Evolutionary conservation across 1,284 basidiomycete species (phyloP), one percentile per base, ranked within the genome.

Genomic region (Chalciporus piperatoides): DNA sequence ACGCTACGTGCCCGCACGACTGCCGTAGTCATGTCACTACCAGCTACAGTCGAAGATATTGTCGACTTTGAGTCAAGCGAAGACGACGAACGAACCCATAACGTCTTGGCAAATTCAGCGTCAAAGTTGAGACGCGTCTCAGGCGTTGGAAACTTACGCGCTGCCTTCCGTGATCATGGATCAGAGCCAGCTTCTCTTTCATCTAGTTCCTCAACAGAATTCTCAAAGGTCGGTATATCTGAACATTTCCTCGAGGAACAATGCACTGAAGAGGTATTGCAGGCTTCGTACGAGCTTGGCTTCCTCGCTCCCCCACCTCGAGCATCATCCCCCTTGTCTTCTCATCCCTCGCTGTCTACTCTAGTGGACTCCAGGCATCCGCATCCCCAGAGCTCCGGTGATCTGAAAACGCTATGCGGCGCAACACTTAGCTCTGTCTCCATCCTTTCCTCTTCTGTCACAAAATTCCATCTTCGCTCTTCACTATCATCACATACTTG

Each of bases 1-100:
- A 54, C 52, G 21, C 67, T 65, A 45, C 67, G 63, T 28, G 42
- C 54, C 30, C 64, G 65, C 42, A 69, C 51, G 10, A 63, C 64
- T 41, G 52, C 52, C 45, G 40, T 65, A 28, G 46, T 68, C 42
- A 45, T 37, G 49, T 58, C 62, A 15, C 48, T 65, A 38, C 63
- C 63, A 19, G 64, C 62, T n/a, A 65, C 63, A 15, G 56, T 38
- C 1, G 62, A 65, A 15, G 53, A 61, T 14, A 41, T 41, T 7
- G 28, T 41, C 6, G 56, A 61, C 41, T n/a, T 30, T 21, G 46
- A 59, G 17, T 9, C 9, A 4, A 23, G 21, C 21, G 36, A 43
- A 17, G 30, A 58, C 25, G 15, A 50, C 19, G 39, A 52, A 10
- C 48, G 39, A 32, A 17, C 23, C 15, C n/a, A 27, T 41, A n/a